These are phyloP conservation scores for Coleophoma crateriformis DNA, from an alignment of 2,329 filamentous ascomycete species.

Conservation along the genomic window DNA sequence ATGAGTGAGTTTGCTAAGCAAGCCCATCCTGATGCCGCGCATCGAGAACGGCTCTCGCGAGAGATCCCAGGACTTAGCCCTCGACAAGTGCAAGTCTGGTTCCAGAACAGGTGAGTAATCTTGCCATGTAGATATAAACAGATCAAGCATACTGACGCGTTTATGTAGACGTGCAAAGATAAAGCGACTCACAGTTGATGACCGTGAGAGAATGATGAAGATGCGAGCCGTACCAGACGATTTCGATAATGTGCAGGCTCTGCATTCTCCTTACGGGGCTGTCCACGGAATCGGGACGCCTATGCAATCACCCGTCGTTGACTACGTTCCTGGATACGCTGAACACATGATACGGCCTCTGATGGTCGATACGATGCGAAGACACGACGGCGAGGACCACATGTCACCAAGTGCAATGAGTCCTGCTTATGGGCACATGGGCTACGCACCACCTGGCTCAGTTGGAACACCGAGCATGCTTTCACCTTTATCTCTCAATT, in stretches of 20 bases:
- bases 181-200: conserved; percentile 65
- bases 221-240: conserved; percentile 67
- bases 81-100: conserved; percentile 95
- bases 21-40: conserved; percentile 86
- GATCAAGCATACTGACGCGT: conserved; percentile 1
- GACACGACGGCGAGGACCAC: conserved; percentile 58
- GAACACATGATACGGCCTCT: conserved; percentile 56
- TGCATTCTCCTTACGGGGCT: conserved; percentile 63
- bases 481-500: conserved; percentile 50
- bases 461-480: conserved; percentile 49
- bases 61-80: conserved; percentile 91
- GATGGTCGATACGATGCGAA: conserved; percentile 62
- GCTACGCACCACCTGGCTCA: conserved; percentile 49
- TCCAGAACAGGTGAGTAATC: conserved; percentile 81
- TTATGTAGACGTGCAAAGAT: conserved; percentile 60
- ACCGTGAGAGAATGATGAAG: conserved; percentile 66
- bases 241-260: conserved; percentile 64
- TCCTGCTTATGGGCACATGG: conserved; percentile 61
- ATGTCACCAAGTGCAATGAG: conserved; percentile 63
- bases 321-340: conserved; percentile 40
- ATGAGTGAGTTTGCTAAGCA: conserved; percentile 97
- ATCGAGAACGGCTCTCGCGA: conserved; percentile 77
- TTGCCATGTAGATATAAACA: conserved; percentile 3
- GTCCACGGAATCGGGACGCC: conserved; percentile 27
- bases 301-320: conserved; percentile 25